These are phyloP conservation scores for Calocybe cyanea DNA, from an alignment of 768 basidiomycete genomes.

Conservation along the genomic window DNA sequence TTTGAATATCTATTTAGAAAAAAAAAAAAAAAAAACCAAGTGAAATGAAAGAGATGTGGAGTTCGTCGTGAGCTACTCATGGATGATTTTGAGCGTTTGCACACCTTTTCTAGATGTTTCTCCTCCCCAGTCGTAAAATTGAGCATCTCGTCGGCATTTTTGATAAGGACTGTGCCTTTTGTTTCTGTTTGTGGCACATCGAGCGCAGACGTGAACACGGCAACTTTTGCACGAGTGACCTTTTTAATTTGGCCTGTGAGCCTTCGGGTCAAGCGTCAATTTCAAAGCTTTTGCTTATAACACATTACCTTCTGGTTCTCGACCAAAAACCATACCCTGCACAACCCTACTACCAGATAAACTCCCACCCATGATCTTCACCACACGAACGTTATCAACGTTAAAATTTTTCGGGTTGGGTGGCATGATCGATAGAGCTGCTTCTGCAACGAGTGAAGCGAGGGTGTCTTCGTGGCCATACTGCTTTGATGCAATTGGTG, in stretches of 20 bases:
- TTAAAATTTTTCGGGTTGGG: slow-evolving; percentile 88
- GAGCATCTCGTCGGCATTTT: slow-evolving; percentile 94
- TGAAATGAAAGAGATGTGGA: too few relatives aligned
- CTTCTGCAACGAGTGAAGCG: slow-evolving; percentile 84
- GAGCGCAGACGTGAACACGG: slow-evolving; percentile 89
- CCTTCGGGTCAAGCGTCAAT: background rate
- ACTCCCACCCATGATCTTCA: slow-evolving; percentile 97
- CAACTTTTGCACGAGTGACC: slow-evolving; percentile 83
- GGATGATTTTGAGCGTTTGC: too few relatives aligned
- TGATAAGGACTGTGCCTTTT: slow-evolving; percentile 95
- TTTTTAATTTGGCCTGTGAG: slow-evolving; percentile 77
- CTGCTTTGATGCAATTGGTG: slow-evolving; percentile 95
- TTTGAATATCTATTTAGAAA: slow-evolving; percentile 79
- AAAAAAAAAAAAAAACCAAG: too few relatives aligned
- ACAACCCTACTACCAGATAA: slow-evolving; percentile 84
- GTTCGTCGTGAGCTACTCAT: too few relatives aligned
- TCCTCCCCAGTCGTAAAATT: slow-evolving; percentile 97
- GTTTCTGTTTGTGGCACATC: slow-evolving; percentile 98
- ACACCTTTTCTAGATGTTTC: slow-evolving; percentile 88
- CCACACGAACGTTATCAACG: slow-evolving; percentile 96
- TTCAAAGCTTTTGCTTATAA: background rate
- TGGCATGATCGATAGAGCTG: slow-evolving; percentile 90
- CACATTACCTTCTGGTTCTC: slow-evolving; percentile 83
- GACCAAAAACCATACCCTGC: slow-evolving; percentile 96
- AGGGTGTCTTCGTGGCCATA: slow-evolving; percentile 90